Percentiles rank a stretch among this genome's conserved stretches.
Conservation (phyloP, 2,329 filamentous ascomycete genomes). For the Xylariaceae sp. region DNA sequence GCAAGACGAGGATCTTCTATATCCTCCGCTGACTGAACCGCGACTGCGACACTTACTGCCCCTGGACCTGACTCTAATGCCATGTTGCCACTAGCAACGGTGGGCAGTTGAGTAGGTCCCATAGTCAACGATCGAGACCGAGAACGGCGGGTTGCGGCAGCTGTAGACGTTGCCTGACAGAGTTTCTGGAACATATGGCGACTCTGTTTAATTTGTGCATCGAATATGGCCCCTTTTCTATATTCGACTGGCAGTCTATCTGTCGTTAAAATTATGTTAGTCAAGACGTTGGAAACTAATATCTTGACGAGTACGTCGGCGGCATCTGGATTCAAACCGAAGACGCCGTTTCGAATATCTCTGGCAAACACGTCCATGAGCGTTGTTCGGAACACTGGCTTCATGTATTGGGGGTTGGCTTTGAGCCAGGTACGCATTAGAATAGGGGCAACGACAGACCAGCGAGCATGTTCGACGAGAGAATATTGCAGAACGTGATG, state of each 20-base stretch:
- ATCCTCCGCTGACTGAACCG: background rate
- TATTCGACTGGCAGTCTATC: background rate
- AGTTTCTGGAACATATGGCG: background rate
- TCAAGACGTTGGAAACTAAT: background rate
- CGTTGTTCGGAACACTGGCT: background rate
- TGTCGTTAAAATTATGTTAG: background rate
- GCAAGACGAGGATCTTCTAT: background rate
- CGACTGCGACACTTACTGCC: background rate
- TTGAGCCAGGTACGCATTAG: background rate
- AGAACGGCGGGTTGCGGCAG: background rate
- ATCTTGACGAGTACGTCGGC: background rate
- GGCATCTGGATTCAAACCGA: background rate
- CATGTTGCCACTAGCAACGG: background rate
- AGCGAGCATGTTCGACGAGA: background rate
- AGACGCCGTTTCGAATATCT: background rate
- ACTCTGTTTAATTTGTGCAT: background rate
- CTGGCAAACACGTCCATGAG: background rate
- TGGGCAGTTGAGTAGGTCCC: background rate
- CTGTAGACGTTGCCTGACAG: background rate
- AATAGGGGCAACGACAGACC: background rate
- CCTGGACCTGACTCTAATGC: background rate
- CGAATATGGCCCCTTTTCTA: background rate
- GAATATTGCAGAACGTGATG: background rate
- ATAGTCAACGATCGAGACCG: background rate
- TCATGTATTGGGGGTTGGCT: background rate